phyloP scores from a whole-genome alignment of 192 early-diverging fungal genomes.

The Allomyces arbusculus region DNA sequence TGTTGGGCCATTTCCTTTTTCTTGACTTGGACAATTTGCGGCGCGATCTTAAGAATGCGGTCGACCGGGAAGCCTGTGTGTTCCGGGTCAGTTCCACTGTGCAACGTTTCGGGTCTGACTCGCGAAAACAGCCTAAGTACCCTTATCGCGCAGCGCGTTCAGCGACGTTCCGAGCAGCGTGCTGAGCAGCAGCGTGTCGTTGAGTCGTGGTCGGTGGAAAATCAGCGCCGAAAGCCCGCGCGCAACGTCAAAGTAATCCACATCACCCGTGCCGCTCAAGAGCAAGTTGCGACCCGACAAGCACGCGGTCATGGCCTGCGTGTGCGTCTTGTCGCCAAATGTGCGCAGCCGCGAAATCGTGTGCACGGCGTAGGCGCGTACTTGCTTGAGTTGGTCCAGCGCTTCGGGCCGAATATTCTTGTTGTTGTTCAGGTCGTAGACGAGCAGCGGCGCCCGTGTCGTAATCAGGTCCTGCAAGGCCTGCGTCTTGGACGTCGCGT shows the following conservation, averaged over 20 bases:
- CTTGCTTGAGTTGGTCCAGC: conserved; percentile 7
- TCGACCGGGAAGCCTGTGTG: conserved; percentile 56
- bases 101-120: no score
- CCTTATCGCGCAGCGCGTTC: conserved; percentile 2
- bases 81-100: conserved; percentile 17
- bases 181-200: conserved; percentile 55
- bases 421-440: conserved; percentile 30
- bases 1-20: no score
- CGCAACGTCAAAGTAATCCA: conserved; percentile 64
- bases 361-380: conserved; percentile 19
- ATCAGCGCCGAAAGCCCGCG: conserved; percentile 43
- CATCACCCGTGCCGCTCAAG: conserved; percentile 13
- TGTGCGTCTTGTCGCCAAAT: conserved; percentile 17
- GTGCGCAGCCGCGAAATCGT: conserved; percentile 10
- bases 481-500: conserved; percentile 18
- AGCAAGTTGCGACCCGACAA: conserved; percentile 11
- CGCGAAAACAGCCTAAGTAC: neutral
- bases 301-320: conserved; percentile 28
- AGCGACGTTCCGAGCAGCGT: conserved; percentile 53
- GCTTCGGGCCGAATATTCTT: neutral
- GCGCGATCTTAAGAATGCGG: conserved; percentile 13
- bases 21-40: no score
- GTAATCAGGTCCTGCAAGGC: conserved; percentile 39
- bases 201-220: conserved; percentile 43
- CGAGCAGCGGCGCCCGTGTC: conserved; percentile 54